Evolutionary conservation across 2,329 filamentous ascomycete genomes (phyloP).

Genomic region (Stagonosporopsis chrysanthemi): DNA sequence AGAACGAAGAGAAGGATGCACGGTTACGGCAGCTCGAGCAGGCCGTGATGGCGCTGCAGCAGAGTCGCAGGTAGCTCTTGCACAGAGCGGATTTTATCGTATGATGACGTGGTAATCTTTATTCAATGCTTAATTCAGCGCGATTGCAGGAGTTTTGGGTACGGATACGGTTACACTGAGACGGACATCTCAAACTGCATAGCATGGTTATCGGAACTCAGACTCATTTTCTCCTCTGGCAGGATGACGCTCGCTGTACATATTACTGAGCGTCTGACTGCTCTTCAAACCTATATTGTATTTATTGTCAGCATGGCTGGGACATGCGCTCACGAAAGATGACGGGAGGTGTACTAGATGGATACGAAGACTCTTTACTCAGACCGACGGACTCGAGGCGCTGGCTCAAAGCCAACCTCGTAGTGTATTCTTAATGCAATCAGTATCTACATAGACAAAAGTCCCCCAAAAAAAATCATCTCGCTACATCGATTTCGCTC

Average conservation of each 20-base stretch:
- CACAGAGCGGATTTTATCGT: neutral
- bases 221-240: slow-evolving; percentile 27
- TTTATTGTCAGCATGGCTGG: slow-evolving; percentile 28
- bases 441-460: neutral
- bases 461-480: neutral
- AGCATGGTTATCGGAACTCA: slow-evolving; percentile 15
- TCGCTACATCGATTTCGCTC: neutral
- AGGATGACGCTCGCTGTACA: slow-evolving; percentile 44
- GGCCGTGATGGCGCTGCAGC: slow-evolving; percentile 46
- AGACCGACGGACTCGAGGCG: slow-evolving; percentile 9
- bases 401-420: neutral
- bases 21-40: slow-evolving; percentile 47
- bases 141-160: slow-evolving; percentile 4
- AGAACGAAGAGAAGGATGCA: slow-evolving; percentile 53
- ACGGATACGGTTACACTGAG: neutral
- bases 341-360: slow-evolving; percentile 12
- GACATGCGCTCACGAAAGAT: slow-evolving; percentile 27
- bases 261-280: slow-evolving; percentile 33
- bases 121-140: slow-evolving; percentile 9
- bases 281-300: slow-evolving; percentile 22
- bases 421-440: slow-evolving; percentile 19
- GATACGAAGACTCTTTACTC: slow-evolving; percentile 24
- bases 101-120: slow-evolving; percentile 5
- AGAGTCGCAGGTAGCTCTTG: slow-evolving; percentile 24
- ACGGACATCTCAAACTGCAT: slow-evolving; percentile 18